Base-by-base conservation (phyloP, 2,329 filamentous ascomycete genomes). In the Xylariaceae sp. region DNA sequence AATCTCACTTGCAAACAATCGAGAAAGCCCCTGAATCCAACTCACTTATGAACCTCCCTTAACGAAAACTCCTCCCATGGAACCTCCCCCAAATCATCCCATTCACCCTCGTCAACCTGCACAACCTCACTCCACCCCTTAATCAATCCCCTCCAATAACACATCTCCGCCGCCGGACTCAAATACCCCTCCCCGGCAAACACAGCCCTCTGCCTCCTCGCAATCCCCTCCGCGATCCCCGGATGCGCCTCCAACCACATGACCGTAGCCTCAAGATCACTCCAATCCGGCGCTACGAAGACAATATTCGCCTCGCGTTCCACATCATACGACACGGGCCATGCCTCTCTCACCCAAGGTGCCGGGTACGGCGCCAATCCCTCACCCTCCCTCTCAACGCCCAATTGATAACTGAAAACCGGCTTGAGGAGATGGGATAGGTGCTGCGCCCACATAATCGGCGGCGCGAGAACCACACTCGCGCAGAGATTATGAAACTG, bases 271-370 rank as follows among this genome's bases (percentile, higher is more conserved):
- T 77, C 77, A 2, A 83, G 70, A 63, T 82, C 80, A 18, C 75
- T 77, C 80, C 79, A 82, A 63, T 82, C 78, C 3, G 75, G 75
- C 49, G 73, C 72, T 5, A 82, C 77, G 65, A 82, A 82, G n/a
- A 82, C 72, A 44, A 79, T 66, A 52, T 71, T 70, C 1, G 68
- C 69, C 34, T 67, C 67, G 62, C 0, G 69, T 58, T 48, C 45
- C 52, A 48, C 45, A 51, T 59, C 62, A 52, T 67, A 55, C 4
- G 57, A 56, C 1, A 59, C 63, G 9, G 75, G 76, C 80, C 80
- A 82, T 0, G 74, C 72, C 47, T 59, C 55, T 1, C 56, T 54
- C 2, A 72, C 65, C 70, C 70, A 72, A 10, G 64, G 56, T 13
- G 68, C 67, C 3, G 69, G 70, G 57, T 72, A 71, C 15, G 67